Base-by-base conservation (phyloP, 495 filamentous ascomycete species). In the Apodospora peruviana region DNA sequence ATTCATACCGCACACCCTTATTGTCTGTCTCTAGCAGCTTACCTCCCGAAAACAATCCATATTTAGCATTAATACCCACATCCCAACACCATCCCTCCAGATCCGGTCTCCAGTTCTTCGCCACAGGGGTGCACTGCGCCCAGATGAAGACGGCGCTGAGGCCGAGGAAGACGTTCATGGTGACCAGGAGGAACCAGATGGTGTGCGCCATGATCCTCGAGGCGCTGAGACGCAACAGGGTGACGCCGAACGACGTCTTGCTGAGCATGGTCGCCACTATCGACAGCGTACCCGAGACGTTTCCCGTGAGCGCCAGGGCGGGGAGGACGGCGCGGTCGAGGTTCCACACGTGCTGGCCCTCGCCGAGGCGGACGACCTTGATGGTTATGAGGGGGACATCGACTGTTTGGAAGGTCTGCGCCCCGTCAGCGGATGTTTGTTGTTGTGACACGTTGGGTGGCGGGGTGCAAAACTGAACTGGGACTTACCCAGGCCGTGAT, bases 81-180 rank as follows among this genome's bases (percentile, higher is more conserved):
- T 48, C 41, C 64, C 66, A 72, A 24, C 67, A 70, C 0, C 47
- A 48, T 0, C 60, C 60, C 5, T 20, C 41, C 4, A 48, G 37
- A 14, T 11, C 5, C 8, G 35, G 27, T 18, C 62, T 43, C 69
- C 68, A 72, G 7, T 43, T 58, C 38, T 62, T 62, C 2, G 52
- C 25, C 17, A 61, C 37, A 5, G 69, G 70, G 18, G 50, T 20
- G 45, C 70, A 73, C 19, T 57, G 53, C 0, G 67, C 27, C 45
- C 61, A 73, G 3, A 54, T 57, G 40, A 71, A 61, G 5, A 69
- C 53, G n/a, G 64, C 64, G 32, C 50, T 62, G 16, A 69, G 38
- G 18, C 57, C 60, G 21, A 62, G 52, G 40, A 58, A 43, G 9
- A 68, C 24, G 54, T 72, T 72, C 36, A 73, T 57, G 36, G 42